These are phyloP conservation scores for Acanthamoeba rhysodes DNA, from an alignment of 208 protist species.

Conservation along the genomic window DNA sequence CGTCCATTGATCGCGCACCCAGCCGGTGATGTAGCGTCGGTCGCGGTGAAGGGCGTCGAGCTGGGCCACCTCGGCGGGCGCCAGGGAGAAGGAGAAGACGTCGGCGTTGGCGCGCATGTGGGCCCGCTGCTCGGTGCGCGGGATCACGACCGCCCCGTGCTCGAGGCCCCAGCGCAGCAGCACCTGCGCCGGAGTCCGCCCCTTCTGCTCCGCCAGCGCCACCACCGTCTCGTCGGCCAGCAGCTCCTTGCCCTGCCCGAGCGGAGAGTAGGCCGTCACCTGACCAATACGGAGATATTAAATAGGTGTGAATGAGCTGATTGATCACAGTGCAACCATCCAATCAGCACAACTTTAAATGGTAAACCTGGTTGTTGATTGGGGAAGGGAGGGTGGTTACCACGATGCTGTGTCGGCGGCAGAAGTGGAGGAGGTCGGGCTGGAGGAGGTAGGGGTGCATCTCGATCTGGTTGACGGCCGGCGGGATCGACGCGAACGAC, in stretches of 20 bases:
- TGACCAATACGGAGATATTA: background rate
- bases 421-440: conserved; percentile 5
- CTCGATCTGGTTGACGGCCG: conserved; percentile 39
- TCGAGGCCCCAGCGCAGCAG: background rate
- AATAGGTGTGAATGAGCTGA: background rate
- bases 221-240: background rate
- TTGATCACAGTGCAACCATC: background rate
- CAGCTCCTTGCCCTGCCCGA: conserved; percentile 14
- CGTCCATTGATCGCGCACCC: conserved; percentile 4
- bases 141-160: conserved; percentile 28
- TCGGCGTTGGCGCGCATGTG: conserved; percentile 2
- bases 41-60: conserved; percentile 23
- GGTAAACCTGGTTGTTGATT: no score
- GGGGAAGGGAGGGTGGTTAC: background rate
- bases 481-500: background rate
- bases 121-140: background rate
- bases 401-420: background rate
- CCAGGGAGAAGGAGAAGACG: background rate
- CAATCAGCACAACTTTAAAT: no score
- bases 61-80: background rate
- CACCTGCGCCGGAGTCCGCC: background rate
- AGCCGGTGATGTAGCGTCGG: background rate
- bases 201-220: background rate
- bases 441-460: conserved; percentile 56
- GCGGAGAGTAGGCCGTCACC: conserved; percentile 36